Percentiles rank a stretch among this genome's conserved stretches.
Conservation (phyloP, 257 asterid genomes). For the Solanum piurae region DNA sequence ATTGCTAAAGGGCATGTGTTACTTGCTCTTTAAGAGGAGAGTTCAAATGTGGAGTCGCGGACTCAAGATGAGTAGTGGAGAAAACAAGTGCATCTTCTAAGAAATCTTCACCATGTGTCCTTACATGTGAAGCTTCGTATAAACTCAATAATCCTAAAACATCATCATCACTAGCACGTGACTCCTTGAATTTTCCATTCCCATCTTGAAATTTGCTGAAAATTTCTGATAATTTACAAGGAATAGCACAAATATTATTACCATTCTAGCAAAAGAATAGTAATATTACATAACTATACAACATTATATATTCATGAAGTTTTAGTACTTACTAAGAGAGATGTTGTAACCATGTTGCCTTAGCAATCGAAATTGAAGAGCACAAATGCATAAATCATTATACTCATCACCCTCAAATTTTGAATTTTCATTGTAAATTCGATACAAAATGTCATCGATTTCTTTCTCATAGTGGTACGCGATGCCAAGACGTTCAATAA, state of each 20-base stretch:
- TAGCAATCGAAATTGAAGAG: constrained; percentile 24
- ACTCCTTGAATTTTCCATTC: constrained; percentile 11
- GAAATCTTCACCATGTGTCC: neutral
- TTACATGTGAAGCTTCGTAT: constrained; percentile 29
- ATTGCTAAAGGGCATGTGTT: constrained; percentile 14
- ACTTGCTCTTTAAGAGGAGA: constrained; percentile 14
- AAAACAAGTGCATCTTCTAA: neutral
- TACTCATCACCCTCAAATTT: neutral
- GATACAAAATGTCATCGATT: constrained; percentile 9
- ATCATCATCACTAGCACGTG: neutral
- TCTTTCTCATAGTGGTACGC: constrained; percentile 18
- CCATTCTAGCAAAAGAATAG: no score
- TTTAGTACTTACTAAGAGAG: neutral
- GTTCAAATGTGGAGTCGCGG: neutral
- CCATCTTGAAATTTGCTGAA: neutral
- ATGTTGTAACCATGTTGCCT: constrained; percentile 27
- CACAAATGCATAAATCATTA: constrained; percentile 1
- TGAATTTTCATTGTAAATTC: neutral
- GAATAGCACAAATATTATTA: no score
- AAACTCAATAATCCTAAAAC: constrained; percentile 12
- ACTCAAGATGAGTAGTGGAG: constrained; percentile 5
- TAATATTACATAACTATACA: no score
- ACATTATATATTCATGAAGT: no score
- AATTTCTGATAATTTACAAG: neutral
- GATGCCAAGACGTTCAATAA: constrained; percentile 24